These are phyloP conservation scores for Salix exigua DNA, from an alignment of 345 rosid genomes.

Conservation along the genomic window DNA sequence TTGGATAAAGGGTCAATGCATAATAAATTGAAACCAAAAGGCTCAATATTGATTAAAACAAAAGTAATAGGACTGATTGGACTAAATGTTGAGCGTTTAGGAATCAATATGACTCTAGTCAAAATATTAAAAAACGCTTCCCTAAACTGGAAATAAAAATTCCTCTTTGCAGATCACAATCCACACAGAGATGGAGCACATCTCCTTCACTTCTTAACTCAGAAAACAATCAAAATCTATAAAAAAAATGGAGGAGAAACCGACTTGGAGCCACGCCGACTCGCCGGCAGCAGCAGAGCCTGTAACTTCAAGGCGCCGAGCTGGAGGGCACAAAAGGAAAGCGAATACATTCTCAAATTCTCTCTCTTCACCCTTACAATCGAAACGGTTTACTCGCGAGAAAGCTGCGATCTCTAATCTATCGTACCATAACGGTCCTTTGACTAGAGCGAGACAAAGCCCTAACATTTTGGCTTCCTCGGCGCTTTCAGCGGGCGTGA, in stretches of 20 bases:
- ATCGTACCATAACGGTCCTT: slow-evolving; percentile 79
- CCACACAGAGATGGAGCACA: slow-evolving; percentile 5
- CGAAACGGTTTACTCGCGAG: slow-evolving; percentile 80
- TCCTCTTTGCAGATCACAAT: background rate
- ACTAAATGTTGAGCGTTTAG: background rate
- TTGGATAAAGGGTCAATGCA: background rate
- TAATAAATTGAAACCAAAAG: background rate
- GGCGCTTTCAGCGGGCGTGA: slow-evolving; percentile 19
- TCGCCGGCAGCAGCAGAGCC: slow-evolving; percentile 57
- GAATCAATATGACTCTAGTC: background rate
- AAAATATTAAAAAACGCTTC: background rate
- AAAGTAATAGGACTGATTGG: background rate
- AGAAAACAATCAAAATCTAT: background rate
- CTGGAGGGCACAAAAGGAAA: slow-evolving; percentile 69
- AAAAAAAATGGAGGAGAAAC: slow-evolving; percentile 29
- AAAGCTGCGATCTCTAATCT: slow-evolving; percentile 54
- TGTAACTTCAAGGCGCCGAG: slow-evolving; percentile 61
- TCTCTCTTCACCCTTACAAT: slow-evolving; percentile 47
- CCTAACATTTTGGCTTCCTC: slow-evolving; percentile 41
- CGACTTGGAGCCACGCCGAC: slow-evolving; percentile 35
- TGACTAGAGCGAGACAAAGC: slow-evolving; percentile 87
- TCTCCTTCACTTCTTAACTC: background rate
- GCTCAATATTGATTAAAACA: background rate
- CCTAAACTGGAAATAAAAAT: slow-evolving; percentile 6
- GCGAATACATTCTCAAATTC: slow-evolving; percentile 45